Evolutionary conservation across 2,329 filamentous ascomycete species (phyloP).

Genomic region (Penicillium griseofulvum): DNA sequence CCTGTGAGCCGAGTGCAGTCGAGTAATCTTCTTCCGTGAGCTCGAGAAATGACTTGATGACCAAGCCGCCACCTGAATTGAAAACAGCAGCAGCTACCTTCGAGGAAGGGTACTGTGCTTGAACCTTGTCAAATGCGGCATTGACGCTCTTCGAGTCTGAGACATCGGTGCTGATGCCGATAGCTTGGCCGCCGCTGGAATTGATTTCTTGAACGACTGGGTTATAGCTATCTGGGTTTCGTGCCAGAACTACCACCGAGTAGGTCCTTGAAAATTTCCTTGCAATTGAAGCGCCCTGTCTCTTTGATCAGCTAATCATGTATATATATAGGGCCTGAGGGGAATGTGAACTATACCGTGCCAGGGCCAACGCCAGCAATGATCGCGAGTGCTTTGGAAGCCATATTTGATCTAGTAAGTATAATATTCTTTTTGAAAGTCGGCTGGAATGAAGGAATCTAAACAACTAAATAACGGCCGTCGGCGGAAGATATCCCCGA

Average conservation of each 20-base stretch:
- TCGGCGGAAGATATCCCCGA: conserved; percentile 9
- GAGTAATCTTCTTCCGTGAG: conserved; percentile 58
- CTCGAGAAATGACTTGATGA: conserved; percentile 61
- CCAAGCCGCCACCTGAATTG: conserved; percentile 58
- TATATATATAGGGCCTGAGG: neutral
- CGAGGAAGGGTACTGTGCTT: conserved; percentile 51
- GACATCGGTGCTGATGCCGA: conserved; percentile 61
- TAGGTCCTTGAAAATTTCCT: conserved; percentile 59
- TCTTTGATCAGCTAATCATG: conserved; percentile 42
- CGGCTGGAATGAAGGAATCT: neutral
- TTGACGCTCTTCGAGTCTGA: conserved; percentile 53
- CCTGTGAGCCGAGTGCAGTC: conserved; percentile 50
- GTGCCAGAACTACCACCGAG: conserved; percentile 58
- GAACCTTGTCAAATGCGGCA: conserved; percentile 54
- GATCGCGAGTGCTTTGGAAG: conserved; percentile 44
- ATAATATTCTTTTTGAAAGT: neutral
- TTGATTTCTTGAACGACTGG: conserved; percentile 60
- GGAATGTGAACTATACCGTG: conserved; percentile 31
- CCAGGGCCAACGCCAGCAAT: conserved; percentile 50
- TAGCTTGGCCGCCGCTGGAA: conserved; percentile 54
- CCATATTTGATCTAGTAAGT: conserved; percentile 22
- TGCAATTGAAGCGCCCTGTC: conserved; percentile 57
- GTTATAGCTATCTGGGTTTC: conserved; percentile 57
- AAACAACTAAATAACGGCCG: conserved; percentile 10
- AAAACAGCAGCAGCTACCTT: conserved; percentile 56